Conservation (phyloP, 2,329 filamentous ascomycete species). For the Ophiostoma populinum region DNA sequence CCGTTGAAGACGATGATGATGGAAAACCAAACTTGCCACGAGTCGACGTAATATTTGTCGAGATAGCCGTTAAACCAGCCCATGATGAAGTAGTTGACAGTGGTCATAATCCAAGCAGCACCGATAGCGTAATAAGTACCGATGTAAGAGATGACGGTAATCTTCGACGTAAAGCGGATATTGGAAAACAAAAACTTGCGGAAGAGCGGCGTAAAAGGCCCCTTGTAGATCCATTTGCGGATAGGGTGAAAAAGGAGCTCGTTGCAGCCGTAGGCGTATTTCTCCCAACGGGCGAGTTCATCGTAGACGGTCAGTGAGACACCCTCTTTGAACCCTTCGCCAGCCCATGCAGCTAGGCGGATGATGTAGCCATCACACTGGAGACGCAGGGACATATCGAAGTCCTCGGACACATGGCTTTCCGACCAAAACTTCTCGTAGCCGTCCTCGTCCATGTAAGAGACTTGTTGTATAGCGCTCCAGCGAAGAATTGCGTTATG, state of each 20-base stretch:
- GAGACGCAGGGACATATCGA: conserved; percentile 64
- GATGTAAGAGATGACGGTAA: conserved; percentile 61
- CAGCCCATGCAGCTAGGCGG: conserved; percentile 54
- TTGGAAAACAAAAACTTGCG: conserved; percentile 53
- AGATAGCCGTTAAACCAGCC: conserved; percentile 64
- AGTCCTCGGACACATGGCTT: conserved; percentile 64
- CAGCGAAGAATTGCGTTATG: conserved; percentile 64
- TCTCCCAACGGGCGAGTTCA: conserved; percentile 72
- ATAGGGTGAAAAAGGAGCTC: conserved; percentile 69
- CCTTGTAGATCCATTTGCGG: conserved; percentile 51
- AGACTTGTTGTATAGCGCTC: conserved; percentile 57
- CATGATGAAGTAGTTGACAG: conserved; percentile 57
- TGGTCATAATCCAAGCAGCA: conserved; percentile 57
- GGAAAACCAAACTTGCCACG: conserved; percentile 65
- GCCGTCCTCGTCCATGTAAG: conserved; percentile 50
- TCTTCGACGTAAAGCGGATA: conserved; percentile 59
- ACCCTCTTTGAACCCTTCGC: conserved; percentile 66
- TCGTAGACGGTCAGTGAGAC: conserved; percentile 75
- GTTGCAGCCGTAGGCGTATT: conserved; percentile 72
- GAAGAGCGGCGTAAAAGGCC: conserved; percentile 68
- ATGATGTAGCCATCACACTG: conserved; percentile 58
- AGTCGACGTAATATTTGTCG: conserved; percentile 66
- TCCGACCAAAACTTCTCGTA: conserved; percentile 74
- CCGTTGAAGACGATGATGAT: conserved; percentile 65
- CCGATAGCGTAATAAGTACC: conserved; percentile 69